A percentile compares a stretch with the other conserved stretches of the same genome.
phyloP scores from a whole-genome alignment of 805 yeast genomes.

The Isabelozyma pseudorhagii region DNA sequence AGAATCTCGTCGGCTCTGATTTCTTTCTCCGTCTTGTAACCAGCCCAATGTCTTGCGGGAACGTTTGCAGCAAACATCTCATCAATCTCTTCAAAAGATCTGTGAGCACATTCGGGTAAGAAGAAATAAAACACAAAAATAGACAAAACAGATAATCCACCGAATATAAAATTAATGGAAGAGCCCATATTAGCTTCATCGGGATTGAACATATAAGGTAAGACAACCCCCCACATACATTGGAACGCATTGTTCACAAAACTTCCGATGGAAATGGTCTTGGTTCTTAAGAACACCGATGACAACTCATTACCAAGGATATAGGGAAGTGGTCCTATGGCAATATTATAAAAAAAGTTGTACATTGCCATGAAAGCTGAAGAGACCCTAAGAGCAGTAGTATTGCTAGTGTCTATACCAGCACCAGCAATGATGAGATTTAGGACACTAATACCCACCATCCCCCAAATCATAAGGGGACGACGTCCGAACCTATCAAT shows the following conservation, averaged over 20 bases:
- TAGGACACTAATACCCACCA: constrained; percentile 16
- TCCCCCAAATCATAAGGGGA: constrained; percentile 21
- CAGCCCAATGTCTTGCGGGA: constrained; percentile 26
- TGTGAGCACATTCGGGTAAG: constrained; percentile 5
- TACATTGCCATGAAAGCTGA: constrained; percentile 14
- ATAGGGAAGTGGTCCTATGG: constrained; percentile 37
- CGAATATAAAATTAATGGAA: constrained; percentile 44
- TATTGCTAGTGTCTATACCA: constrained; percentile 11
- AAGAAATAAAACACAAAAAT: constrained; percentile 6
- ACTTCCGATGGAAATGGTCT: constrained; percentile 28
- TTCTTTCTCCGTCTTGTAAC: constrained; percentile 5
- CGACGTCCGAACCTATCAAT: constrained; percentile 27
- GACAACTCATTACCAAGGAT: constrained; percentile 34
- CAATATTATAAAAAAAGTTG: constrained; percentile 25
- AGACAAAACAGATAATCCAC: constrained; percentile 26
- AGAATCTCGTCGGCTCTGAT: neutral
- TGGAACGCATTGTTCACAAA: constrained; percentile 14
- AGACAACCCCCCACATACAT: constrained; percentile 27
- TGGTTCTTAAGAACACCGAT: constrained; percentile 28
- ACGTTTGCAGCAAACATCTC: constrained; percentile 7
- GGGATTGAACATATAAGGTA: constrained; percentile 48
- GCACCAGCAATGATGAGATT: constrained; percentile 22
- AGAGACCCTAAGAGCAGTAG: constrained; percentile 23
- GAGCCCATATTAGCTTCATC: constrained; percentile 42
- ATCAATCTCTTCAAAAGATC: constrained; percentile 12